Evolutionary conservation across 805 yeast genomes (phyloP).

Genomic region (Ogataea neopini): DNA sequence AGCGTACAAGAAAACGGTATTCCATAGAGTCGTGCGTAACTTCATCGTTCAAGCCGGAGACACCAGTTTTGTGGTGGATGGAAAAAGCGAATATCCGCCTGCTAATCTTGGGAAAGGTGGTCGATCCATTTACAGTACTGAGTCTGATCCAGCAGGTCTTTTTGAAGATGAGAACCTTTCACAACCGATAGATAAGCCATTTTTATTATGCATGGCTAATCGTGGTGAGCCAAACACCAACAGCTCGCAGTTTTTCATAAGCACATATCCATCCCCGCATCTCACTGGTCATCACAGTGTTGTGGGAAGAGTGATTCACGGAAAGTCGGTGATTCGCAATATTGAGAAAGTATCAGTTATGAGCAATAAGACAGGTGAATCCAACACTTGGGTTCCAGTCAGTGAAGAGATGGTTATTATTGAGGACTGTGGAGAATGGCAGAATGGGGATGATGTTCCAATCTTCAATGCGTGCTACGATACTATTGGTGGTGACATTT

Average conservation of each 20-base stretch:
- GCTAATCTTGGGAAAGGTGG: slow-evolving; percentile 45
- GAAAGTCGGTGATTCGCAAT: slow-evolving; percentile 68
- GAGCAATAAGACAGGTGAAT: slow-evolving; percentile 34
- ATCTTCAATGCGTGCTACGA: slow-evolving; percentile 63
- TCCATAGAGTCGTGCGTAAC: slow-evolving; percentile 66
- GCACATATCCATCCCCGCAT: slow-evolving; percentile 71
- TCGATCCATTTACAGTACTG: slow-evolving; percentile 39
- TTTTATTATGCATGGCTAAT: slow-evolving; percentile 66
- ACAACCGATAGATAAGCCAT: slow-evolving; percentile 43
- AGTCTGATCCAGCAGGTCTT: slow-evolving; percentile 33
- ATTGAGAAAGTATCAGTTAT: slow-evolving; percentile 54
- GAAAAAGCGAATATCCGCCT: slow-evolving; percentile 25
- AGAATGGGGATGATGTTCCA: slow-evolving; percentile 51
- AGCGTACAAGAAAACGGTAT: slow-evolving; percentile 44
- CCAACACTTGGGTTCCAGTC: slow-evolving; percentile 35
- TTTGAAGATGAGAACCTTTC: slow-evolving; percentile 61
- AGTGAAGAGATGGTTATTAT: slow-evolving; percentile 48
- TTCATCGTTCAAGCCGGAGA: slow-evolving; percentile 76
- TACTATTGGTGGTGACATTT: slow-evolving; percentile 64
- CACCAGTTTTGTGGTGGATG: slow-evolving; percentile 34
- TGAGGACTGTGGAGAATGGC: slow-evolving; percentile 64
- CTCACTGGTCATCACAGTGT: slow-evolving; percentile 74
- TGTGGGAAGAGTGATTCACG: slow-evolving; percentile 70
- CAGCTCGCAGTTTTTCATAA: slow-evolving; percentile 70
- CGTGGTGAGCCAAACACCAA: slow-evolving; percentile 50